Conservation (phyloP, 2,329 filamentous ascomycete species). For the Sclerotinia trifoliorum region DNA sequence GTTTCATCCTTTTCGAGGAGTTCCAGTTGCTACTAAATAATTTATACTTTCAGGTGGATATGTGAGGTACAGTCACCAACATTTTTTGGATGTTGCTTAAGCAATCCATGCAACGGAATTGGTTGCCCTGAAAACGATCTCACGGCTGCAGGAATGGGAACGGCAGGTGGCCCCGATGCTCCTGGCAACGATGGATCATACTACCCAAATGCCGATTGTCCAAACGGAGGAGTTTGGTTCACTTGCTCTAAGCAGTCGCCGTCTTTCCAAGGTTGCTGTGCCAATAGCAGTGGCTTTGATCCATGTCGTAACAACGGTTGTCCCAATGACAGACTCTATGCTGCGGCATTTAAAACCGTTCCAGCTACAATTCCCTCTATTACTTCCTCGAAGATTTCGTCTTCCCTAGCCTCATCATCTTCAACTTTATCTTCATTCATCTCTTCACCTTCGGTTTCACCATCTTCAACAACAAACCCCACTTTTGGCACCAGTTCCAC, state of each 20-base stretch:
- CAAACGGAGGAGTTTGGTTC: constrained; percentile 8
- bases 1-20: background rate
- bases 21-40: background rate
- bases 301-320: background rate
- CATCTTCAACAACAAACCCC: background rate
- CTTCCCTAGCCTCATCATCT: background rate
- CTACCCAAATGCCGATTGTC: constrained; percentile 7
- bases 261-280: constrained; percentile 19
- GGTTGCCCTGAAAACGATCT: constrained; percentile 26
- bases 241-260: background rate
- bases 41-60: constrained; percentile 20
- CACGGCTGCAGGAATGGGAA: constrained; percentile 27
- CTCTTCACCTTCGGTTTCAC: no score
- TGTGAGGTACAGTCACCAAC: constrained; percentile 26
- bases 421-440: background rate
- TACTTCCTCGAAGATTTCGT: background rate
- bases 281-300: background rate
- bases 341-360: background rate
- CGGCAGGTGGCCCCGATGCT: constrained; percentile 6
- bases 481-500: background rate
- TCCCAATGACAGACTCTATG: background rate
- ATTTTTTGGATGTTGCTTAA: constrained; percentile 29
- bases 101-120: constrained; percentile 28
- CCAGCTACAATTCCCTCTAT: background rate
- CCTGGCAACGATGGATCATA: constrained; percentile 6